These are phyloP conservation scores for Cryptomeria japonica DNA, from an alignment of 75 land plant species.

Conservation along the genomic window DNA sequence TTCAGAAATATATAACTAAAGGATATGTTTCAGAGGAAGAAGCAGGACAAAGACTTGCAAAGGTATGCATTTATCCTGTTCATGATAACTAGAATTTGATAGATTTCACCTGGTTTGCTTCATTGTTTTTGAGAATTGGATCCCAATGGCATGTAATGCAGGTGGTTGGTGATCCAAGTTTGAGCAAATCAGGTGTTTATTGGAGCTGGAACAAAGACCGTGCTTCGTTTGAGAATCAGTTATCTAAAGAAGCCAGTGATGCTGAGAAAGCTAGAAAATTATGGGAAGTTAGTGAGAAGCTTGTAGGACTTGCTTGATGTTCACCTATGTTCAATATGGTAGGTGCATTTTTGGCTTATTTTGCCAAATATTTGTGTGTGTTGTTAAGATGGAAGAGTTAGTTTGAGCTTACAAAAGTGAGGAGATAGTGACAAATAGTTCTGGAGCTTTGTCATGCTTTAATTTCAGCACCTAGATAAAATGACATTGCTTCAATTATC, in stretches of 20 bases:
- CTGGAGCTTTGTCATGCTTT: background rate
- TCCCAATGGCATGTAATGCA: slow-evolving; percentile 24
- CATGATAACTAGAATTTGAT: background rate
- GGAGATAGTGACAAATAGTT: background rate
- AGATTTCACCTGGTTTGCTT: background rate
- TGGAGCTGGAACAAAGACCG: slow-evolving; percentile 99
- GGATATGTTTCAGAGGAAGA: slow-evolving; percentile 98
- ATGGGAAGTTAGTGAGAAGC: slow-evolving; percentile 96
- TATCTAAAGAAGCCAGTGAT: slow-evolving; percentile 96
- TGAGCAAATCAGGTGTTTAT: slow-evolving; percentile 97
- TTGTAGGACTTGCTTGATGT: slow-evolving; percentile 70
- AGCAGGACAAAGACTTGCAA: slow-evolving; percentile 95
- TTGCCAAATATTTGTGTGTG: background rate
- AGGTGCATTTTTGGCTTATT: background rate
- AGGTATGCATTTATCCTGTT: slow-evolving; percentile 48
- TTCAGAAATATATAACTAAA: slow-evolving; percentile 99
- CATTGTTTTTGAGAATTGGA: background rate
- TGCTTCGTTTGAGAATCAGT: slow-evolving; percentile 94
- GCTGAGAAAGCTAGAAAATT: slow-evolving; percentile 87
- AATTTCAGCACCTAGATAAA: background rate
- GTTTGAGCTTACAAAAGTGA: background rate
- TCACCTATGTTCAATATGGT: background rate
- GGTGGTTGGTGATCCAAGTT: slow-evolving; percentile 96
- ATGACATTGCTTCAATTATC: background rate
- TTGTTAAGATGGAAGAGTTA: background rate